Conservation (phyloP, 169 alveolate genomes). For the Eimeria praecox region DNA sequence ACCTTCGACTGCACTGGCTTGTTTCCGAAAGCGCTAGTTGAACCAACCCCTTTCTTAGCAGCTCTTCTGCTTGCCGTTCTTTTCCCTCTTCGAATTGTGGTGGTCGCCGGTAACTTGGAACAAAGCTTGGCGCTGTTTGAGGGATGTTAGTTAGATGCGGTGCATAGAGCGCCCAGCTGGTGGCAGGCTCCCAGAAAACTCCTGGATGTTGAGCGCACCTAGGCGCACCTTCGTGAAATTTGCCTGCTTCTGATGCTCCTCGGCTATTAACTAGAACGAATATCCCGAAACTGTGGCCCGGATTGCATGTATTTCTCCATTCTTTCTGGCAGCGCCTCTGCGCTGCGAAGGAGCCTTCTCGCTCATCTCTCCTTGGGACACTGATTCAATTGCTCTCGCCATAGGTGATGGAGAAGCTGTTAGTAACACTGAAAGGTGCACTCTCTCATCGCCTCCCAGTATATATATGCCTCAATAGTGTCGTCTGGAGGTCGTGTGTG, state of each 20-base stretch:
- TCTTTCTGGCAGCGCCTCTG: background rate
- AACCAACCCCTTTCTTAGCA: too few relatives aligned
- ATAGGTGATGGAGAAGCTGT: background rate
- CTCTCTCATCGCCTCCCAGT: background rate
- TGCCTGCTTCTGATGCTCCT: background rate
- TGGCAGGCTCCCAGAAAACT: background rate
- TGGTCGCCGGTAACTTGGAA: background rate
- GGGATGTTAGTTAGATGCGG: background rate
- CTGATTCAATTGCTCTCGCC: background rate
- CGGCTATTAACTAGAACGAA: background rate
- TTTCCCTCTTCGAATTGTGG: background rate
- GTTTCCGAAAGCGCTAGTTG: background rate
- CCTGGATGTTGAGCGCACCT: background rate
- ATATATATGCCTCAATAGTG: background rate
- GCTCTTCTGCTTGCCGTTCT: background rate
- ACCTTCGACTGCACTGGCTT: background rate
- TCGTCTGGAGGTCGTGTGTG: background rate
- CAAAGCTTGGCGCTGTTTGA: background rate
- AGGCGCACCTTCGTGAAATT: background rate
- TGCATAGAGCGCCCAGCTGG: background rate
- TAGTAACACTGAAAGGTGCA: background rate
- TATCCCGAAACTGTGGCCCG: background rate
- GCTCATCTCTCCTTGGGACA: background rate
- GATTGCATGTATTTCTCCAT: background rate
- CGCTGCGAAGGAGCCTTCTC: background rate